A percentile compares a stretch with the other conserved stretches of the same genome.
These are phyloP conservation scores for Nemophila menziesii DNA, from an alignment of 257 asterid species.

Conservation along the genomic window DNA sequence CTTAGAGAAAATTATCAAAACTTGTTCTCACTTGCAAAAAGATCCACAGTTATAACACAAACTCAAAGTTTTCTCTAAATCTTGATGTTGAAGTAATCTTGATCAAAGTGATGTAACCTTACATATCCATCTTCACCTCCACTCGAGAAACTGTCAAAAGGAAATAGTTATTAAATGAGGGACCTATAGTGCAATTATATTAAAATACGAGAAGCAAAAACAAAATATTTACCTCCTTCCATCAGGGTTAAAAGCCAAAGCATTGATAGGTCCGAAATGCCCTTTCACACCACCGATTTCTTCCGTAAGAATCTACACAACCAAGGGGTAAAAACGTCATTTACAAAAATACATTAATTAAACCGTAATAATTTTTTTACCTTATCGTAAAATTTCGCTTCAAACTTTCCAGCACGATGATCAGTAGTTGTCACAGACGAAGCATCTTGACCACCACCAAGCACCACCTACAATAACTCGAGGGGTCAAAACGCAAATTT, in stretches of 20 bases:
- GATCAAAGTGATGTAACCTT: constrained; percentile 76
- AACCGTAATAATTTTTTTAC: constrained; percentile 21
- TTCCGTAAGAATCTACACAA: constrained; percentile 56
- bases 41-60: background rate
- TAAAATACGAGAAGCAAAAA: background rate
- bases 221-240: constrained; percentile 58
- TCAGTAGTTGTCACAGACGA: constrained; percentile 72
- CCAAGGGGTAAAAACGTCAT: constrained; percentile 1
- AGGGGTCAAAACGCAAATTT: constrained; percentile 9
- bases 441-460: constrained; percentile 99
- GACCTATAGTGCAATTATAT: no score
- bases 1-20: background rate
- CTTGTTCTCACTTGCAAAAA: background rate
- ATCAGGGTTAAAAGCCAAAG: constrained; percentile 90
- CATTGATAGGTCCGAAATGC: constrained; percentile 93
- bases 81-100: constrained; percentile 73
- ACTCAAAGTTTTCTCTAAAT: constrained; percentile 17
- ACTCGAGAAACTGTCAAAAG: constrained; percentile 51
- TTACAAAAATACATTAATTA: background rate
- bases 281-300: constrained; percentile 95
- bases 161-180: background rate
- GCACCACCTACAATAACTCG: constrained; percentile 47
- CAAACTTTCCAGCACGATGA: constrained; percentile 94
- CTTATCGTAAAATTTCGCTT: constrained; percentile 89
- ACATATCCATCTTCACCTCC: constrained; percentile 98